Conservation (phyloP, 2,329 filamentous ascomycete species). For the Fonsecaea pedrosoi region DNA sequence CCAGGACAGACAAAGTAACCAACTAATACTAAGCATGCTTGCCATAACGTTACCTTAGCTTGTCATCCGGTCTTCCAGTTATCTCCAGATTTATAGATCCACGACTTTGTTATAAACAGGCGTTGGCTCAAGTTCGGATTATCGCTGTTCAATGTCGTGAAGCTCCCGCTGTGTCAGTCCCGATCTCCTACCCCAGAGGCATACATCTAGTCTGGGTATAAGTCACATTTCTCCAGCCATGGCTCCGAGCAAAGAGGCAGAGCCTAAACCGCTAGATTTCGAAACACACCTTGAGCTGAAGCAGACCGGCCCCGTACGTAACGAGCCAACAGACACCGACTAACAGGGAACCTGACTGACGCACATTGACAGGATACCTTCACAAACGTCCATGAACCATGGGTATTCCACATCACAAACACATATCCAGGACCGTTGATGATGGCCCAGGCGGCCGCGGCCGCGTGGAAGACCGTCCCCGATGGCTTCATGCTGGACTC, state of each 20-base stretch:
- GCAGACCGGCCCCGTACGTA: slow-evolving; percentile 31
- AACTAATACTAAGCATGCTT: too few species aligned
- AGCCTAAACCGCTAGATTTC: slow-evolving; percentile 27
- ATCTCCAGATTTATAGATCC: too few species aligned
- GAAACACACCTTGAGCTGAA: slow-evolving; percentile 33
- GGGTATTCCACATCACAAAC: slow-evolving; percentile 36
- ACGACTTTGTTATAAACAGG: too few species aligned
- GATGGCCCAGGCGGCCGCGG: slow-evolving; percentile 36
- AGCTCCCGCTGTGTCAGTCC: too few species aligned
- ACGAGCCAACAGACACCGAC: neutral
- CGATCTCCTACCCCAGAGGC: neutral
- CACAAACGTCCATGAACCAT: slow-evolving; percentile 35
- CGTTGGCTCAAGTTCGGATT: too few species aligned
- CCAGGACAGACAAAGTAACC: too few species aligned
- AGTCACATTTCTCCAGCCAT: neutral
- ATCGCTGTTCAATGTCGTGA: too few species aligned
- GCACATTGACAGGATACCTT: slow-evolving; percentile 30
- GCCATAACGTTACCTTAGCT: too few species aligned
- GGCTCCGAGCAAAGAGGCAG: slow-evolving; percentile 9
- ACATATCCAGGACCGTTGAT: slow-evolving; percentile 37
- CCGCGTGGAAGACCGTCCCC: slow-evolving; percentile 37
- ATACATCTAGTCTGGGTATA: neutral
- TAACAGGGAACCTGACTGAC: neutral
- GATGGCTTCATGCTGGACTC: slow-evolving; percentile 34
- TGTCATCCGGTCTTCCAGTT: too few species aligned